phyloP scores from a whole-genome alignment of 768 basidiomycete genomes.

The Leccinum barrowsii region DNA sequence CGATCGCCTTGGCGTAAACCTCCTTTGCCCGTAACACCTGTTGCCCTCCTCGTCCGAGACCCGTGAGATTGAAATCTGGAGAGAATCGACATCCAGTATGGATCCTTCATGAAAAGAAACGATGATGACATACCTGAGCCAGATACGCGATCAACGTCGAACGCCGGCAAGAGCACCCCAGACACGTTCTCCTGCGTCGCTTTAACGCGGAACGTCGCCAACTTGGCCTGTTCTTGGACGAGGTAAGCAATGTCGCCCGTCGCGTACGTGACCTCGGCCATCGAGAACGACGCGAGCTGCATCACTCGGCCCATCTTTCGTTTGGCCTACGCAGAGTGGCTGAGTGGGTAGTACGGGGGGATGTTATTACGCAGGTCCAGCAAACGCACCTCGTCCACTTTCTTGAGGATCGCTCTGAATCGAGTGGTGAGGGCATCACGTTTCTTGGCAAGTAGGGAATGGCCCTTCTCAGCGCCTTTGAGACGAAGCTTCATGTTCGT shows the following conservation, averaged over 20 bases:
- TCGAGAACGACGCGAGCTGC: constrained; percentile 97
- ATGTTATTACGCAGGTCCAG: constrained; percentile 3
- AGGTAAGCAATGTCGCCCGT: constrained; percentile 98
- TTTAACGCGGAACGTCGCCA: constrained; percentile 89
- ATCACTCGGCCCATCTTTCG: constrained; percentile 99
- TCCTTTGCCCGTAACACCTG: constrained; percentile 94
- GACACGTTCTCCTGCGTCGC: constrained; percentile 98
- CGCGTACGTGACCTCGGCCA: constrained; percentile 97
- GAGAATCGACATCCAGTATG: no score
- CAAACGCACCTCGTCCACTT: constrained; percentile 95
- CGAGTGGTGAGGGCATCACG: constrained; percentile 93
- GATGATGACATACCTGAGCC: constrained; percentile 63
- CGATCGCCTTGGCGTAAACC: constrained; percentile 96
- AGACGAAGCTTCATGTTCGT: constrained; percentile 88
- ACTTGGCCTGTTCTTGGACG: constrained; percentile 92
- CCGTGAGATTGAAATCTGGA: constrained; percentile 95
- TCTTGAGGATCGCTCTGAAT: constrained; percentile 89
- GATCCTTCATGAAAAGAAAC: not conserved
- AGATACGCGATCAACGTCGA: constrained; percentile 83
- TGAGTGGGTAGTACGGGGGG: not conserved
- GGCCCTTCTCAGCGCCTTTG: constrained; percentile 92
- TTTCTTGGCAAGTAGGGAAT: constrained; percentile 95
- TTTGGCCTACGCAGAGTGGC: constrained; percentile 65
- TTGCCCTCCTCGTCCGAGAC: constrained; percentile 94
- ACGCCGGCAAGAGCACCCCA: constrained; percentile 92